Evolutionary conservation across 768 basidiomycete genomes (phyloP), one percentile per base, ranked within the genome.

Genomic region (Russula sp.): DNA sequence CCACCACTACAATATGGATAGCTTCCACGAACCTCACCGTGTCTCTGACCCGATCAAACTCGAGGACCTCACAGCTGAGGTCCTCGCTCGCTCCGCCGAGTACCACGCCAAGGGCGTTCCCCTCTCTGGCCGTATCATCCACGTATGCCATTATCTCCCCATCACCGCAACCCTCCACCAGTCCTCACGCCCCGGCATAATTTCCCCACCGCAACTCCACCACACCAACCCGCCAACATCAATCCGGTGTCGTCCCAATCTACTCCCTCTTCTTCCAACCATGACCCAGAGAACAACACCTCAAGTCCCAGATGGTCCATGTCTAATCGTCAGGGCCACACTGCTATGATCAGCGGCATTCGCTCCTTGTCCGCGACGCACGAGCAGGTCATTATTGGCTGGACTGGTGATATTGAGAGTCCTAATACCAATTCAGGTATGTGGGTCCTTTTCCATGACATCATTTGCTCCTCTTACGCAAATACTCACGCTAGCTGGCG

Each of bases 261-360:
- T 28, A 57, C 32, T n/a, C 28, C 36, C 60, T 64, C 72, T 46
- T 40, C 55, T 13, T 59, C 74, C 8, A 26, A 57, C 46, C 30
- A 55, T 18, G 65, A 69, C 13, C 54, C 50, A 11, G 63, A 51
- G 64, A 73, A 69, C 64, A 68, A 70, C 63, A 68, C 63, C 59
- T 38, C 50, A 20, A 38, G 59, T 0, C 56, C 77, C 44, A 78
- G 79, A 42, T 99, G 96, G 96, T 82, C 84, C 20, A 78, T 99
- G 6, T 75, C 83, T 1, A 84, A 87, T 1, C 82, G 96, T 46
- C 87, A 93, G 67, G 95, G 94, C 20, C 97, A 98, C 73, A 84
- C 92, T 10, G 96, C 96, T 13, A 94, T 98, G 90, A 89, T 94
- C 64, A 90, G 89, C 51, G 96, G 96, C 36, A 94, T 98, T 71